Evolutionary conservation across 176 grass and related monocot genomes (phyloP).

Genomic region (Aegilops tauschii): DNA sequence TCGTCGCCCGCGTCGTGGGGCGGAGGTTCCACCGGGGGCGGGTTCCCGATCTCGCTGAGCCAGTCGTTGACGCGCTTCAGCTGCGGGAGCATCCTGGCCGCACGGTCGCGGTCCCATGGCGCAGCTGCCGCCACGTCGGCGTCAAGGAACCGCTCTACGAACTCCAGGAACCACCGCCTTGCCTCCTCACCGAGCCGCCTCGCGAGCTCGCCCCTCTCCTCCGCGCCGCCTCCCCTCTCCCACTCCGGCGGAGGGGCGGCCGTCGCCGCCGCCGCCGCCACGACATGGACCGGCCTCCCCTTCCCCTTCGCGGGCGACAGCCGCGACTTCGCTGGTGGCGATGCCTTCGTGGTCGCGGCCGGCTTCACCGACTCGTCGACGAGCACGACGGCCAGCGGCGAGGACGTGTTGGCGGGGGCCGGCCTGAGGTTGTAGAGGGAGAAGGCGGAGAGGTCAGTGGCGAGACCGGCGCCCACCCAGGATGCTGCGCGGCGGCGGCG

Average conservation of each 20-base stretch:
- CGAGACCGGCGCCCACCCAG: constrained; percentile 80
- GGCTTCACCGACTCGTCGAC: constrained; percentile 51
- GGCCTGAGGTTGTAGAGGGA: constrained; percentile 62
- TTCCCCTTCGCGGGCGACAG: constrained; percentile 44
- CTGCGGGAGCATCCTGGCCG: constrained; percentile 77
- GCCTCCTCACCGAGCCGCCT: constrained; percentile 60
- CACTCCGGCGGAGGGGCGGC: constrained; percentile 40
- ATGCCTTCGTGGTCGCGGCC: constrained; percentile 25
- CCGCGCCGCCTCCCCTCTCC: constrained; percentile 54
- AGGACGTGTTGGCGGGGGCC: constrained; percentile 2
- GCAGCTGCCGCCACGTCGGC: constrained; percentile 51
- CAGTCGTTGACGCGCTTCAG: constrained; percentile 94
- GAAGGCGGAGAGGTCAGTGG: constrained; percentile 76
- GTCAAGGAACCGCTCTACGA: constrained; percentile 91
- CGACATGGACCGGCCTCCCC: constrained; percentile 9
- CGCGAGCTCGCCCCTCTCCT: constrained; percentile 70
- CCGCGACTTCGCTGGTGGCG: constrained; percentile 46
- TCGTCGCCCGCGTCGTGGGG: constrained; percentile 5
- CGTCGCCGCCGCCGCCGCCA: background rate
- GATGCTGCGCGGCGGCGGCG: constrained; percentile 53
- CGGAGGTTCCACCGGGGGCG: constrained; percentile 19
- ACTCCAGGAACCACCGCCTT: constrained; percentile 80
- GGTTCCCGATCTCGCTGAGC: constrained; percentile 68
- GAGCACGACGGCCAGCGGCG: constrained; percentile 42
- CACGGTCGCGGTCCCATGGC: constrained; percentile 67